Percentiles rank a stretch among this genome's conserved stretches.
These are phyloP conservation scores for Blastocystis sp. DNA, from an alignment of 352 stramenopile species.

Conservation along the genomic window DNA sequence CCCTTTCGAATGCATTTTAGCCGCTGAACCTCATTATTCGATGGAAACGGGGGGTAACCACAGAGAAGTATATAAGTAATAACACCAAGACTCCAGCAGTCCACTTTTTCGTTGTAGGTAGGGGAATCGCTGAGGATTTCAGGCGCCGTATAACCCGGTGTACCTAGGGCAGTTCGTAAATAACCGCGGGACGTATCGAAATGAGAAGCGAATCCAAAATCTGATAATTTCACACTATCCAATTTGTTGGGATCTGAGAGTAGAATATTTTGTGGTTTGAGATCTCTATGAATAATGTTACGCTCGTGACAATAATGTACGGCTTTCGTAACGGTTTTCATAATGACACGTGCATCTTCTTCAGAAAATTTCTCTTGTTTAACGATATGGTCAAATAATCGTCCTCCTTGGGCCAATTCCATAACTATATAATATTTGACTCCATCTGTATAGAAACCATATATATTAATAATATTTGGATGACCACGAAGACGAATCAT, in stretches of 20 bases:
- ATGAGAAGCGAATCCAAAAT: constrained; percentile 63
- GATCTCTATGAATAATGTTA: constrained; percentile 76
- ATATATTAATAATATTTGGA: constrained; percentile 68
- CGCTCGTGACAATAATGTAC: constrained; percentile 80
- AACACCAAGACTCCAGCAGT: constrained; percentile 76
- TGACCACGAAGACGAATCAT: constrained; percentile 46
- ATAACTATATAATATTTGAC: constrained; percentile 89
- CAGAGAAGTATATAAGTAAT: constrained; percentile 75
- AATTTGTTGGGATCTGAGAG: constrained; percentile 54
- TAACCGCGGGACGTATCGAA: constrained; percentile 52
- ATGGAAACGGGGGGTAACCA: constrained; percentile 68
- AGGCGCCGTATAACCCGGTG: constrained; percentile 68
- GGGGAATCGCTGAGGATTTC: constrained; percentile 67
- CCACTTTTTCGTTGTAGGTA: constrained; percentile 64
- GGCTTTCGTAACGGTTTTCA: background rate
- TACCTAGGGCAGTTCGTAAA: constrained; percentile 42
- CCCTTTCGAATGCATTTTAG: constrained; percentile 65
- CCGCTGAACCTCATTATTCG: constrained; percentile 59
- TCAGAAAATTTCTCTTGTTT: constrained; percentile 26
- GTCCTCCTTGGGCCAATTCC: constrained; percentile 47
- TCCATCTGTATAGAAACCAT: constrained; percentile 71
- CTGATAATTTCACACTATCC: constrained; percentile 62
- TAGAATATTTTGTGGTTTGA: constrained; percentile 88
- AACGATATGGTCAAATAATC: constrained; percentile 34
- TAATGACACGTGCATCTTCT: constrained; percentile 3